A percentile compares a stretch with the other conserved stretches of the same genome.
Evolutionary conservation across 75 land plant genomes (phyloP).

Genomic region (Selaginella tamariscina): DNA sequence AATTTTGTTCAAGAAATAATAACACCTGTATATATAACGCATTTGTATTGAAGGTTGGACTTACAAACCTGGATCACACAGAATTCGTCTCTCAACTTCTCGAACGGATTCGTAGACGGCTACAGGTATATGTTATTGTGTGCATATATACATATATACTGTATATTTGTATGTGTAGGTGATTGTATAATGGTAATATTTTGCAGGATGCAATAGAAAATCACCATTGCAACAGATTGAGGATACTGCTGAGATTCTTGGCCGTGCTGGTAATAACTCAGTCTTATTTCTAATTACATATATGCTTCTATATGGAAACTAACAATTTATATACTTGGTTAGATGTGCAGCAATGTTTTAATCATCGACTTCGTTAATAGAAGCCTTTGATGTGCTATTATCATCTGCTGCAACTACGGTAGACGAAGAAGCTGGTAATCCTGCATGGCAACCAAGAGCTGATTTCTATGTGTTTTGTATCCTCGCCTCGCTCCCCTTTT

Average conservation of each 20-base stretch:
- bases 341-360: slow-evolving; percentile 93
- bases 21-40: neutral
- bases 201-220: slow-evolving; percentile 63
- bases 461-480: slow-evolving; percentile 92
- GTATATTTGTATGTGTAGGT: neutral
- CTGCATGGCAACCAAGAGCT: slow-evolving; percentile 89
- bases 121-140: slow-evolving; percentile 37
- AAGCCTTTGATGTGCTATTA: slow-evolving; percentile 71
- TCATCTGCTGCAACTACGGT: slow-evolving; percentile 96
- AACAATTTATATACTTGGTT: neutral
- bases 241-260: slow-evolving; percentile 61
- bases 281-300: too few relatives aligned
- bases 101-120: slow-evolving; percentile 31
- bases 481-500: slow-evolving; percentile 88
- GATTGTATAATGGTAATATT: neutral
- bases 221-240: slow-evolving; percentile 60
- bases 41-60: slow-evolving; percentile 47
- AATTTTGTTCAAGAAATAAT: neutral
- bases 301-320: neutral
- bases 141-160: too few relatives aligned
- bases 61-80: slow-evolving; percentile 69
- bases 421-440: slow-evolving; percentile 94
- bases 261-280: slow-evolving; percentile 82
- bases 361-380: slow-evolving; percentile 59
- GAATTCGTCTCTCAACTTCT: slow-evolving; percentile 56